A percentile compares a stretch with the other conserved stretches of the same genome.
phyloP scores from a whole-genome alignment of 1,284 basidiomycete genomes.

The Rhodofomes roseus region DNA sequence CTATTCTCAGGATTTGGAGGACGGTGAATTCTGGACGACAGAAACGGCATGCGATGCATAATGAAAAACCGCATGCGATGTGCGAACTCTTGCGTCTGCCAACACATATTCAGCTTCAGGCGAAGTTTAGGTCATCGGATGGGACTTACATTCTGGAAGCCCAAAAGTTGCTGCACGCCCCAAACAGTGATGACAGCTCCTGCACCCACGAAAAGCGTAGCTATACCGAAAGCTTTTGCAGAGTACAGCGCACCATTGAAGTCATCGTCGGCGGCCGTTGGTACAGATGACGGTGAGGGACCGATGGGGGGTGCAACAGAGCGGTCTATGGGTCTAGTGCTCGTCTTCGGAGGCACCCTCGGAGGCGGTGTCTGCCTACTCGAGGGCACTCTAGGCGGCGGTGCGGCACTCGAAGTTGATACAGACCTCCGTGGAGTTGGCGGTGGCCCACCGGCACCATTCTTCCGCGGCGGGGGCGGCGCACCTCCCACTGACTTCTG shows the following conservation, averaged over 20 bases:
- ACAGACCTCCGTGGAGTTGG: neutral
- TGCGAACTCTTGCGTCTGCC: conserved; percentile 54
- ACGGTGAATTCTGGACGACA: conserved; percentile 50
- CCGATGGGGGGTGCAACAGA: neutral
- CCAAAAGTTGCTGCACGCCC: conserved; percentile 37
- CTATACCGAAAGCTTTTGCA: conserved; percentile 42
- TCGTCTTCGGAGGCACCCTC: neutral
- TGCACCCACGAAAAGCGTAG: conserved; percentile 37
- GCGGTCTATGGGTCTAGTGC: neutral
- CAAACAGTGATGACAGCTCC: conserved; percentile 32
- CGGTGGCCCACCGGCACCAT: neutral
- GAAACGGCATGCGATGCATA: conserved; percentile 40
- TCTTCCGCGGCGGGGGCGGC: conserved; percentile 26
- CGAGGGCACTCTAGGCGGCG: neutral
- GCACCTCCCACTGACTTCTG: conserved; percentile 17
- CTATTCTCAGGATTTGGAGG: conserved; percentile 34
- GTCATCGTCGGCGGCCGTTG: conserved; percentile 18
- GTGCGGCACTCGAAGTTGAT: neutral
- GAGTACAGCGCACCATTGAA: conserved; percentile 41
- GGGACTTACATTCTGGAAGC: conserved; percentile 36
- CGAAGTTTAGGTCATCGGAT: neutral
- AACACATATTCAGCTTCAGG: neutral
- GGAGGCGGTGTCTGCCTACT: neutral
- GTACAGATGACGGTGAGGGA: neutral
- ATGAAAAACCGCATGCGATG: conserved; percentile 45